phyloP scores from a whole-genome alignment of 106 monocot species.

The Dendrobium nobile region DNA sequence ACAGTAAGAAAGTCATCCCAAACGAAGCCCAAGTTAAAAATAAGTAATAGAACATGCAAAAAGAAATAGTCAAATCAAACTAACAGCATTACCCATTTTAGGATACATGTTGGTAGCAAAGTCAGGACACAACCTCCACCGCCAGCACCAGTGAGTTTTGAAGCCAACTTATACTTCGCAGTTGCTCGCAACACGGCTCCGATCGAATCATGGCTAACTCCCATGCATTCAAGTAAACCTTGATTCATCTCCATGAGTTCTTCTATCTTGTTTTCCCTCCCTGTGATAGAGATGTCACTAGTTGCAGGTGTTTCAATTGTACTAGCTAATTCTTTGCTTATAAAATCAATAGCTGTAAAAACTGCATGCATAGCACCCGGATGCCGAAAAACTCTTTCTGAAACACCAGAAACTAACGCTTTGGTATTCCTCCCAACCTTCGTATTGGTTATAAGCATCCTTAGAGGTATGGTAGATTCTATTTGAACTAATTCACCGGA shows the following conservation, averaged over 20 bases:
- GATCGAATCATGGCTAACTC: constrained; percentile 88
- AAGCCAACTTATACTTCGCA: constrained; percentile 66
- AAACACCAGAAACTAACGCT: constrained; percentile 72
- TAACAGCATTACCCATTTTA: neutral
- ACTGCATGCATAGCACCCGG: constrained; percentile 78
- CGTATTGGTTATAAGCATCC: constrained; percentile 93
- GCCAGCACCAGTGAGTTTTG: constrained; percentile 94
- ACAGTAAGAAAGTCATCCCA: too few relatives aligned
- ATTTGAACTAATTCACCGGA: constrained; percentile 54
- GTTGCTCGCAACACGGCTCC: constrained; percentile 72
- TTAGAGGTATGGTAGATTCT: constrained; percentile 44
- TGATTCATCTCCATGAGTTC: constrained; percentile 98
- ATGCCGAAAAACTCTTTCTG: constrained; percentile 59
- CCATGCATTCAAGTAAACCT: constrained; percentile 86
- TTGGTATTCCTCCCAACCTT: constrained; percentile 89
- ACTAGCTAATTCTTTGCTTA: constrained; percentile 63
- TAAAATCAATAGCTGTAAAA: constrained; percentile 67
- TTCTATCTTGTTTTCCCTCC: constrained; percentile 66
- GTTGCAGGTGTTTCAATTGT: constrained; percentile 45
- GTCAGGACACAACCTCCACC: constrained; percentile 98
- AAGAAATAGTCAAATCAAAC: neutral
- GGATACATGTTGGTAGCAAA: constrained; percentile 67
- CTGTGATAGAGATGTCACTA: constrained; percentile 49
- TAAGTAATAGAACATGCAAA: neutral
- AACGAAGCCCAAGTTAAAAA: too few relatives aligned